Percentiles rank a stretch among this genome's conserved stretches.
These are phyloP conservation scores for Massospora cicadina DNA, from an alignment of 371 early-diverging fungal species.

Conservation along the genomic window DNA sequence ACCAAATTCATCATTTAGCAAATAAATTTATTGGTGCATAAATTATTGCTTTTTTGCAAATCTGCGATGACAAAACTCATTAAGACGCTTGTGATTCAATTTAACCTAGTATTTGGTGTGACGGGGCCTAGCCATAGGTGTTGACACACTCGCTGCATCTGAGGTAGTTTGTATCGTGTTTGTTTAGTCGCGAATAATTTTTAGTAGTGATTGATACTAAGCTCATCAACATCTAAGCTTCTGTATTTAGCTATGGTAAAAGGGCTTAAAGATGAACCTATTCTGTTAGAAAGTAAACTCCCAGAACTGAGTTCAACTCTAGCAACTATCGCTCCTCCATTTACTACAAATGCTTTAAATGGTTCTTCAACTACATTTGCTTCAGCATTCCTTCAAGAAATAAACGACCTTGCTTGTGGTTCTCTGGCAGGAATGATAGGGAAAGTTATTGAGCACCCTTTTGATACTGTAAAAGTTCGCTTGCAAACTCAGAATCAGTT, in stretches of 20 bases:
- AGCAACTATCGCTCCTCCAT: not conserved
- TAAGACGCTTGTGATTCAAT: too few species aligned
- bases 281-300: not conserved
- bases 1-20: too few species aligned
- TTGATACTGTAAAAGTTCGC: constrained; percentile 92
- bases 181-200: too few species aligned
- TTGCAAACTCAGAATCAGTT: constrained; percentile 79
- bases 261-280: not conserved
- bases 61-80: too few species aligned
- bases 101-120: too few species aligned
- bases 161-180: too few species aligned
- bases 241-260: not conserved
- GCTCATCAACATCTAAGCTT: too few species aligned
- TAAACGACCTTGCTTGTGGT: not conserved
- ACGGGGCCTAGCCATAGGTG: too few species aligned
- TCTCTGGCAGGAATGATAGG: constrained; percentile 66
- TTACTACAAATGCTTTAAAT: not conserved
- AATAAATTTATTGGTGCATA: too few species aligned
- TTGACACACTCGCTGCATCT: too few species aligned
- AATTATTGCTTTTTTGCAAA: too few species aligned
- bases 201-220: too few species aligned
- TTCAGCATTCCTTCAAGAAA: not conserved
- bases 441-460: constrained; percentile 88
- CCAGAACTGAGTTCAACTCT: not conserved
- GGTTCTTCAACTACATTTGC: not conserved